phyloP scores from a whole-genome alignment of 225 moss, liverwort and hornwort genomes.

The Rhytidiadelphus loreus region DNA sequence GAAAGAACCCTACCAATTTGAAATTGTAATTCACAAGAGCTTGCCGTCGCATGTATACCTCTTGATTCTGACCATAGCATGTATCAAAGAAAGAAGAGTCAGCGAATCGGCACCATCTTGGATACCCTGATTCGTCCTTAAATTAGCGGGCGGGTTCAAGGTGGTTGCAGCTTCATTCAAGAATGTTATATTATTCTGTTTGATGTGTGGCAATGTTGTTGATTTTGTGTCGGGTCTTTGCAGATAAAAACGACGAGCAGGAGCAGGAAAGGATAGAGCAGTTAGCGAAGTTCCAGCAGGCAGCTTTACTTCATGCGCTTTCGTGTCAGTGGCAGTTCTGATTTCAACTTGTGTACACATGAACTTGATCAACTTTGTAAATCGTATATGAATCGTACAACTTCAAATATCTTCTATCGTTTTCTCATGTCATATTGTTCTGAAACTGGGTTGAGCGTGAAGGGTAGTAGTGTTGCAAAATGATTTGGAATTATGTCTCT shows the following conservation, averaged over 20 bases:
- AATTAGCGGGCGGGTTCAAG: neutral
- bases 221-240: neutral
- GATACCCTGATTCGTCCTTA: neutral
- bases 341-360: neutral
- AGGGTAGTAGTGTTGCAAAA: neutral
- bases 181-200: neutral
- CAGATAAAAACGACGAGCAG: slow-evolving; percentile 37
- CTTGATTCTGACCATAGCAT: neutral
- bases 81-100: neutral
- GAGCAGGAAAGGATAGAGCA: slow-evolving; percentile 72
- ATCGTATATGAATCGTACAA: neutral
- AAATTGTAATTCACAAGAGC: neutral
- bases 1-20: neutral
- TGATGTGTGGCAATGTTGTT: neutral
- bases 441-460: neutral
- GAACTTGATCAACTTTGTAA: neutral
- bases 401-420: neutral
- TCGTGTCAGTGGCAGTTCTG: slow-evolving; percentile 51
- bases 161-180: neutral
- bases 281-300: slow-evolving; percentile 79
- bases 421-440: neutral
- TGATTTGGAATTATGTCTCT: neutral
- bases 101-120: neutral
- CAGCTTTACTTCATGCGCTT: slow-evolving; percentile 82
- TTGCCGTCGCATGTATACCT: neutral